These are phyloP conservation scores for Talaromyces trachyspermus DNA, from an alignment of 495 filamentous ascomycete species.

Conservation along the genomic window DNA sequence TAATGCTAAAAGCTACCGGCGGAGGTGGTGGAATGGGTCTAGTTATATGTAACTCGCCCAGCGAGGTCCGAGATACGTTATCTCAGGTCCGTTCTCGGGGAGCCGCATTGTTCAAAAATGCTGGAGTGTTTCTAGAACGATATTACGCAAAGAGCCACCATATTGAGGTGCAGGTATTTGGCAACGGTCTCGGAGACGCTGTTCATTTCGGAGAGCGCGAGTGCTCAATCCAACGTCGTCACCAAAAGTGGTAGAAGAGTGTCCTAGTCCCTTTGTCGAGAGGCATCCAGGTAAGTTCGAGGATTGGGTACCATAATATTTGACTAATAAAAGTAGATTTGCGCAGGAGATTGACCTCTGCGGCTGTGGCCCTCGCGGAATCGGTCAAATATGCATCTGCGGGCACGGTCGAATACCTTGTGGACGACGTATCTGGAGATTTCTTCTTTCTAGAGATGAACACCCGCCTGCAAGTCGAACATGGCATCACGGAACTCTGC, in stretches of 20 bases:
- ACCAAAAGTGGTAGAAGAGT: conserved; percentile 53
- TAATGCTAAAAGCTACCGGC: conserved; percentile 52
- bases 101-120: conserved; percentile 37
- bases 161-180: conserved; percentile 42
- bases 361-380: conserved; percentile 42
- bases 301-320: conserved; percentile 7
- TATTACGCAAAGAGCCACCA: conserved; percentile 37
- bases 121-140: conserved; percentile 38
- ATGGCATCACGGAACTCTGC: conserved; percentile 56
- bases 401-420: conserved; percentile 59
- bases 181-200: conserved; percentile 34
- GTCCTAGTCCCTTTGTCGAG: conserved; percentile 45
- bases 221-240: conserved; percentile 40
- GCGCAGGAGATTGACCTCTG: conserved; percentile 40
- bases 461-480: conserved; percentile 60
- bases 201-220: conserved; percentile 38
- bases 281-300: conserved; percentile 19
- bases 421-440: conserved; percentile 48
- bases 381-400: conserved; percentile 50
- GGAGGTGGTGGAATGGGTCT: conserved; percentile 55
- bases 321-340: conserved; percentile 18
- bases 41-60: conserved; percentile 25
- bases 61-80: conserved; percentile 33
- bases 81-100: conserved; percentile 28
- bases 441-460: conserved; percentile 69